Base-by-base conservation (phyloP, 2,329 filamentous ascomycete genomes). In the Exophiala dermatitidis region DNA sequence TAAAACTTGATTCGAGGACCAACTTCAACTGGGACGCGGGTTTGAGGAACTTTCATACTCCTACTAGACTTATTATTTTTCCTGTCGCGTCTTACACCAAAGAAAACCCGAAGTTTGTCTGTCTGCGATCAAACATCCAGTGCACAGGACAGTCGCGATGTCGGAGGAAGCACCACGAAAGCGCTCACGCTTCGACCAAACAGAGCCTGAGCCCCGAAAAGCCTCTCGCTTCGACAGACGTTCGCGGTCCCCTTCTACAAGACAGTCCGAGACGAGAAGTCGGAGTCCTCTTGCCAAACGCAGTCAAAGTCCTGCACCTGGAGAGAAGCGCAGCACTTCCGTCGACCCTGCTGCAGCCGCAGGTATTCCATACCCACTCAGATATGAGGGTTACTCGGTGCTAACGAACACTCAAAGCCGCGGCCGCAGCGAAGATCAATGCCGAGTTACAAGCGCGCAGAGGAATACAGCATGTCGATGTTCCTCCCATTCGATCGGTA, bases 151-250 rank as follows among this genome's bases (percentile, higher is more conserved):
- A 19, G 19, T 19, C 47, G 45, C 28, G 19, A 63, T 63, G 61
- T 59, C 60, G n/a, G 60, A 63, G 40, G 61, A 61, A 33, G 58
- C 58, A 8, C 61, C 61, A 31, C 48, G 60, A 12, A 95, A 95
- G 77, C 86, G 90, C 58, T 95, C 90, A 66, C 89, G 91, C 70
- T 96, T 97, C 72, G 91, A 97, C 68, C 88, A 94, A 71, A 93
- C 84, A 44, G 88, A 91, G 68, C 83, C 87, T 4, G 88, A 93
- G 66, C 82, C 86, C 53, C 85, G 84, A 65, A 79, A 83, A 63
- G 67, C 79, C 41, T 94, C 90, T 46, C 82, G 90, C 68, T 96
- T 95, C 71, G 91, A 96, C 72, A 83, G 90, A 64, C 86, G 93
- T 64, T 97, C 93, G 54, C 86, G 89, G 61, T 95, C 90, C 32